Conservation (phyloP, 1,139 yeast species). For the Diutina sp. region DNA sequence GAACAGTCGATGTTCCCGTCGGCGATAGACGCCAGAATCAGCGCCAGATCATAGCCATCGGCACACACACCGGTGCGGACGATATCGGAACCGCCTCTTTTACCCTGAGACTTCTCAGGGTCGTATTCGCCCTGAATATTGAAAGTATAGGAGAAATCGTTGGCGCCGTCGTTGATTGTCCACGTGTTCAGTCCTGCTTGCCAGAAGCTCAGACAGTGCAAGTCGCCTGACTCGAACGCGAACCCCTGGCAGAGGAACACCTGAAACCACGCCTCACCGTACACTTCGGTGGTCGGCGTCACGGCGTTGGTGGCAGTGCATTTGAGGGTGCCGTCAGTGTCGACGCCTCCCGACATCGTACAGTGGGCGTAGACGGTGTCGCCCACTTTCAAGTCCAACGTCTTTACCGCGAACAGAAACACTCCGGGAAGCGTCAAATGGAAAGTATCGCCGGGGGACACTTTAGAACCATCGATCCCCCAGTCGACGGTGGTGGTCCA, state of each 20-base stretch:
- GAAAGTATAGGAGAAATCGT: not conserved
- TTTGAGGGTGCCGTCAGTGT: constrained; percentile 12
- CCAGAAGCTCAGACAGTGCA: not conserved
- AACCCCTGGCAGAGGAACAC: not conserved
- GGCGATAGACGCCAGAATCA: not conserved
- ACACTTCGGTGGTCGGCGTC: not conserved
- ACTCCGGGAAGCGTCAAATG: not conserved
- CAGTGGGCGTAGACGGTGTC: not conserved
- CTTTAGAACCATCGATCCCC: constrained; percentile 11
- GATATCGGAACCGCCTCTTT: not conserved
- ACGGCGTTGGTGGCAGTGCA: constrained; percentile 14
- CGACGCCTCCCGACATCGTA: constrained; percentile 12
- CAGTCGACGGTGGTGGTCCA: constrained; percentile 17
- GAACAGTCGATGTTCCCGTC: not conserved
- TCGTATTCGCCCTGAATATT: not conserved
- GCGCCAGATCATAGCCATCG: not conserved
- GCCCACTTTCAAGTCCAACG: not conserved
- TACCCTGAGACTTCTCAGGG: not conserved
- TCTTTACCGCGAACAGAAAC: not conserved
- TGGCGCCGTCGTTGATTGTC: not conserved
- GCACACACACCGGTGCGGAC: not conserved
- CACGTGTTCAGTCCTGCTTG: not conserved
- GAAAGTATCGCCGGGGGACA: constrained; percentile 10
- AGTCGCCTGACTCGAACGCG: not conserved
- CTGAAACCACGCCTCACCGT: not conserved